Evolutionary conservation across 2,329 filamentous ascomycete genomes (phyloP), one percentile per base, ranked within the genome.

Genomic region (Plenodomus tracheiphilus): DNA sequence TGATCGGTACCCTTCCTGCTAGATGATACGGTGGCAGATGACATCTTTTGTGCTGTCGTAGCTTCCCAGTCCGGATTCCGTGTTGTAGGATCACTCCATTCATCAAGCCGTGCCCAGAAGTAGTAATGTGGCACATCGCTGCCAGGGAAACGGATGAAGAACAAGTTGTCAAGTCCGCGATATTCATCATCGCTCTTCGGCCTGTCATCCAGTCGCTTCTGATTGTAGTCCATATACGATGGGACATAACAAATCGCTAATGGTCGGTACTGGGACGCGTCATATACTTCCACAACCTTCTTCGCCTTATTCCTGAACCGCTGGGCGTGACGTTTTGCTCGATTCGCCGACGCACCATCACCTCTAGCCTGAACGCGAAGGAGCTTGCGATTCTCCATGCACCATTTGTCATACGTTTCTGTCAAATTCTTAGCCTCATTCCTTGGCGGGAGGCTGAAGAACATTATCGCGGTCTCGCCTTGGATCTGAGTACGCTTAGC

Each of bases 101-200:
- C 62, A 3, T 51, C 54, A 4, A 43, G n/a, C 0, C 39, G 36
- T 0, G 53, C 47, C 67, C 66, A 70, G 44, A 70, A 72, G 28
- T 61, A 68, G 47, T 68, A 72, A 39, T 67, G 65, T 17, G 69
- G 69, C 1, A 71, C 43, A 39, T 65, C 58, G 34, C 61, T 64
- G 2, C 58, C 58, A 2, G 38, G 47, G 30, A 69, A 68, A 10
- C 64, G 57, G 1, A 71, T 52, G 32, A 56, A 72, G 39, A 58
- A 68, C 15, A 71, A 34, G 11, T 59, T 64, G 0, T 59, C 54
- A 1, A 68, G 34, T 3, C 38, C 38, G 8, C 38, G 41, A 15
- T 46, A 4, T 1, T 16, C 17, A 13, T 53, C 18, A 17, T 28
- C 20, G 10, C 48, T 21, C 22, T 1, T 28, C 10, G 15, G 47